Base-by-base conservation (phyloP, 2,329 filamentous ascomycete species). In the Nemania serpens region DNA sequence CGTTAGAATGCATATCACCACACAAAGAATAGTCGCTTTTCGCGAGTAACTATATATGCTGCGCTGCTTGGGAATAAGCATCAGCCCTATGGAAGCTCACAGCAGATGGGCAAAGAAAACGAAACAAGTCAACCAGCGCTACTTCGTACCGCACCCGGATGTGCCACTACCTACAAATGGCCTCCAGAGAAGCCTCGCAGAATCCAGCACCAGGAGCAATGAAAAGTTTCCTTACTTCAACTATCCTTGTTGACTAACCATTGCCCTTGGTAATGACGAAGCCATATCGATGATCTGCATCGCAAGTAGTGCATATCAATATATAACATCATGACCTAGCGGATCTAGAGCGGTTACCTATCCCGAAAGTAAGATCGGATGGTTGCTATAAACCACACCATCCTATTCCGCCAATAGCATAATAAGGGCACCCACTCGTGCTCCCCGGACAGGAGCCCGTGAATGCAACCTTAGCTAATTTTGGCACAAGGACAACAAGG, bases 401-500 rank as follows among this genome's bases (percentile, higher is more conserved):
- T 37, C 36, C 29, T 20, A 36, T 59, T 34, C 33, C 22, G 25
- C 54, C 61, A 61, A 62, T 62, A 36, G 37, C 36, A 62, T 2
- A 25, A 34, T 39, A 46, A 55, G 55, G 46, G 46, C 33, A 37
- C 41, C 48, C 37, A 20, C 33, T 46, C 51, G 22, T 62, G 34
- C 58, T 54, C 37, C 49, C 53, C 41, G 52, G 25, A 54, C 55
- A 59, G 18, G 33, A 42, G 45, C 36, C 34, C 41, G 49, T 58
- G n/a, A 33, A 43, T 63, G 46, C 46, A 37, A 63, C 37, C 34
- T 53, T 49, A 48, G 50, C 63, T 65, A 65, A 65, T 51, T 65
- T 65, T 65, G 63, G 63, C 61, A 64, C 58, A 64, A 33, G 58
- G 20, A 58, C 34, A 48, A 39, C 48, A 50, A 48, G 57, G 59